A percentile compares a stretch with the other conserved stretches of the same genome.
Conservation (phyloP, 2,329 filamentous ascomycete species). For the Fusarium odoratissimum region DNA sequence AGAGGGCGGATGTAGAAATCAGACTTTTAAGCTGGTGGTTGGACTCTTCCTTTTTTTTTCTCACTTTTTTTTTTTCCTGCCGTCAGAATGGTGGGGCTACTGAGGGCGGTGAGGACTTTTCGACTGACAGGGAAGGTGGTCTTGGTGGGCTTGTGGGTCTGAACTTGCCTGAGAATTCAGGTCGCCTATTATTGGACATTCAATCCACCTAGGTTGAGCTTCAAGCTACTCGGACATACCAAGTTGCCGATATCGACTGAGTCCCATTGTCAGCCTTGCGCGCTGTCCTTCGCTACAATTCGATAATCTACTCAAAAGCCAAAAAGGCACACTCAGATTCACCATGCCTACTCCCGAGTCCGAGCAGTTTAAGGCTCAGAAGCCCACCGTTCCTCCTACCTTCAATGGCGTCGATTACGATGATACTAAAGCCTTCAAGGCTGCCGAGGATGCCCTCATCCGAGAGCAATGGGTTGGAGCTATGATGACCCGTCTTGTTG, state of each 20-base stretch:
- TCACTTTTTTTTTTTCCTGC: constrained; percentile 43
- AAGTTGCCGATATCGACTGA: constrained; percentile 43
- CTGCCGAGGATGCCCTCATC: constrained; percentile 83
- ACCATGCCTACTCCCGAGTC: constrained; percentile 87
- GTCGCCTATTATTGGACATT: constrained; percentile 43
- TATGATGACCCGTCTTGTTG: constrained; percentile 87
- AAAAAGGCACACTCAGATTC: constrained; percentile 29
- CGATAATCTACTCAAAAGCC: constrained; percentile 13
- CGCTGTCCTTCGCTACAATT: constrained; percentile 26
- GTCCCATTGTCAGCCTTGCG: constrained; percentile 31
- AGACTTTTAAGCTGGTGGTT: constrained; percentile 42
- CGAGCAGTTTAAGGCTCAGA: constrained; percentile 82
- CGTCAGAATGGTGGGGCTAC: constrained; percentile 49
- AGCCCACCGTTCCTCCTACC: constrained; percentile 82
- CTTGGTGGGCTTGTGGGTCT: constrained; percentile 6
- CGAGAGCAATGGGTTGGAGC: constrained; percentile 89
- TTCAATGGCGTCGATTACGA: constrained; percentile 91
- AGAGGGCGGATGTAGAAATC: constrained; percentile 35
- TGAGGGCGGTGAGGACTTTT: constrained; percentile 50
- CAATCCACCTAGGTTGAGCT: constrained; percentile 42
- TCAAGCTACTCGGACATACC: constrained; percentile 41
- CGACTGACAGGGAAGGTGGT: constrained; percentile 40
- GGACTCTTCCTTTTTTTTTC: constrained; percentile 44
- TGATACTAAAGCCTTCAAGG: constrained; percentile 83
- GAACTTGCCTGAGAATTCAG: constrained; percentile 48